Percentiles rank a stretch among this genome's conserved stretches.
Evolutionary conservation across 2,329 filamentous ascomycete species (phyloP).

Genomic region (Paraphaeosphaeria minitans): DNA sequence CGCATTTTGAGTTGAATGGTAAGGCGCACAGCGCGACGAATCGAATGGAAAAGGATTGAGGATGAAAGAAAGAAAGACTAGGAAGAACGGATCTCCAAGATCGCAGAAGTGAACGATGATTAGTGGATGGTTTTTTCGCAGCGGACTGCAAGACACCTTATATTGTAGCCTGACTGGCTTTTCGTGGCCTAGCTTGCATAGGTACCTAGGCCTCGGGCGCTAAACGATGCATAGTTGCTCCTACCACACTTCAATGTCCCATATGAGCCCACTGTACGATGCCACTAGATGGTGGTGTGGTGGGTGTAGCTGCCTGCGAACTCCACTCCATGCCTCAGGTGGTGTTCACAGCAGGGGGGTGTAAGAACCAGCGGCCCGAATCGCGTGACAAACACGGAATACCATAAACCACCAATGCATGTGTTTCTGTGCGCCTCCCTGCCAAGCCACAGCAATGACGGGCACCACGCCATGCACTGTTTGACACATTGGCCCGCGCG

Average conservation of each 20-base stretch:
- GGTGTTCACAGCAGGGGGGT: background rate
- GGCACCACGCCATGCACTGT: conserved; percentile 9
- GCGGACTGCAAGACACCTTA: background rate
- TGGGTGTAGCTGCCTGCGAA: conserved; percentile 8
- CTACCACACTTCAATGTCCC: conserved; percentile 9
- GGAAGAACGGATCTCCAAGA: conserved; percentile 19
- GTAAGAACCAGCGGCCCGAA: background rate
- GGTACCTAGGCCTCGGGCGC: background rate
- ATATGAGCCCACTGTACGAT: conserved; percentile 6
- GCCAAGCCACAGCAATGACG: conserved; percentile 3
- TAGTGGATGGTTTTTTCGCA: conserved; percentile 3
- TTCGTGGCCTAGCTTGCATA: background rate
- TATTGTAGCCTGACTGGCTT: background rate
- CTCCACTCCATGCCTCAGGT: conserved; percentile 11
- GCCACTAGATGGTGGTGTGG: conserved; percentile 11
- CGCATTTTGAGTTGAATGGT: conserved; percentile 26
- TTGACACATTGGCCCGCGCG: conserved; percentile 7
- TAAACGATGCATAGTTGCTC: conserved; percentile 6
- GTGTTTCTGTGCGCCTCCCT: conserved; percentile 5
- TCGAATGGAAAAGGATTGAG: conserved; percentile 25
- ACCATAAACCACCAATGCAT: conserved; percentile 8
- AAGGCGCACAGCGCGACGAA: conserved; percentile 35
- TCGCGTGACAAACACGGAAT: conserved; percentile 9
- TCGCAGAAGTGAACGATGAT: conserved; percentile 13
- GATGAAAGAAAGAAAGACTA: conserved; percentile 24